Evolutionary conservation across 192 early-diverging fungal genomes (phyloP).

Genomic region (Coemansia sp.): DNA sequence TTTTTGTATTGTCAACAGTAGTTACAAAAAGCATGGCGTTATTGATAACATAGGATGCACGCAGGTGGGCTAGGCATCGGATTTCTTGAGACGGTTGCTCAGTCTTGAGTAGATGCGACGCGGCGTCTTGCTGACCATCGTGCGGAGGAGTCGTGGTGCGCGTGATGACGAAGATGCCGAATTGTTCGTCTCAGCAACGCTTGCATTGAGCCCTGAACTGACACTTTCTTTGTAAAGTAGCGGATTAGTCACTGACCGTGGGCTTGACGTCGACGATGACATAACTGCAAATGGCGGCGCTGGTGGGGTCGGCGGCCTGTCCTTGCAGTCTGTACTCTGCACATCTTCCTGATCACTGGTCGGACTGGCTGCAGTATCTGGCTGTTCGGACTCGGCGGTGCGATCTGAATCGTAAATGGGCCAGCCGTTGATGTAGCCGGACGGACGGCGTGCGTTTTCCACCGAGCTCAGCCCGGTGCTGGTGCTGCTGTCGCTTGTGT

Average conservation of each 20-base stretch:
- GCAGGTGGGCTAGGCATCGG: not conserved
- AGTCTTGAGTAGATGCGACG: conserved; percentile 27
- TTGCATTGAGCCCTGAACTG: not conserved
- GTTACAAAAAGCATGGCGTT: too few relatives aligned
- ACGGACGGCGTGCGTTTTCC: conserved; percentile 11
- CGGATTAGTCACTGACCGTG: not conserved
- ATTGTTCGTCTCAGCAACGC: not conserved
- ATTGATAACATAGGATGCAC: too few relatives aligned
- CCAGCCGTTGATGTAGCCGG: conserved; percentile 34
- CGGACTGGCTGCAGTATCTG: not conserved
- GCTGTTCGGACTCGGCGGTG: not conserved
- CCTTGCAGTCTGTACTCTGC: not conserved
- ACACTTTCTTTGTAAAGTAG: conserved; percentile 4
- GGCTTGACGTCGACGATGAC: not conserved
- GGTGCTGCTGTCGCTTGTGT: not conserved
- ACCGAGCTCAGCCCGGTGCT: not conserved
- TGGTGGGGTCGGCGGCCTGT: not conserved
- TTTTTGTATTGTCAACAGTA: not conserved
- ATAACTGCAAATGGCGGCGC: not conserved
- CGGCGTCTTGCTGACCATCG: conserved; percentile 16
- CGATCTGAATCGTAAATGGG: conserved; percentile 20
- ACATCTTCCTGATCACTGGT: not conserved
- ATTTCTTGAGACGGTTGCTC: conserved; percentile 6
- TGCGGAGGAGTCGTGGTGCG: conserved; percentile 12
- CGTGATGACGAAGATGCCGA: conserved; percentile 1